Base-by-base conservation (phyloP, 352 stramenopile species). In the Bremia lactucae region DNA sequence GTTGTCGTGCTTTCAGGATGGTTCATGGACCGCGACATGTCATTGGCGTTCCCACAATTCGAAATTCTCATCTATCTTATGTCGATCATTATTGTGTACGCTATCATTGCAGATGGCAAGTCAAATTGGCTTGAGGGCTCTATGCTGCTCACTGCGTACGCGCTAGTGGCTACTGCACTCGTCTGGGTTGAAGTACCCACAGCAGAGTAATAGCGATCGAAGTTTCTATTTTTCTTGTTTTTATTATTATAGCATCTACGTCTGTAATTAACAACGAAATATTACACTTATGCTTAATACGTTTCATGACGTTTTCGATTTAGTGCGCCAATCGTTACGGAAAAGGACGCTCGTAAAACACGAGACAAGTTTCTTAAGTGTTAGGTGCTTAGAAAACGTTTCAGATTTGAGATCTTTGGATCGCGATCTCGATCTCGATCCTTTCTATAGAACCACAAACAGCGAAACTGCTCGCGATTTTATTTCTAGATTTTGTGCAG, bases 61-160 rank as follows among this genome's bases (percentile, higher is more conserved):
- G 94, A 98, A 69, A 96, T 97, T 55, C 76, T 93, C 50, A 72
- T 98, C 18, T 98, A 97, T 58, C 72, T 97, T 49, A 85, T 98
- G 57, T 88, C 86, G 16, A 91, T 98, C 43, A 75, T 98, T 45
- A 97, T 98, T 41, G 94, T 98, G 2, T 95, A 95, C 47, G 85
- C 72, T 13, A 88, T 90, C 57, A 87, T 95, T 45, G 83, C 81
- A 14, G 81, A 94, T 42, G 85, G 87, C 49, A 94, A 87, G 45
- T 93, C 75, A 49, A 96, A 95, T 47, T 96, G 87, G 87, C 81
- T 96, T 21, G 73, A 95, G 46, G 86, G 86, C 20, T 91, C 81
- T 31, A 92, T 95, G 75, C 67, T 96, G 35, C 73, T 96, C 42
- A 96, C 84, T 10, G 83, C 84, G 13, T 96, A 96, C 59, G 63